Base-by-base conservation (phyloP, 352 stramenopile species). In the Blastocystis hominis region DNA sequence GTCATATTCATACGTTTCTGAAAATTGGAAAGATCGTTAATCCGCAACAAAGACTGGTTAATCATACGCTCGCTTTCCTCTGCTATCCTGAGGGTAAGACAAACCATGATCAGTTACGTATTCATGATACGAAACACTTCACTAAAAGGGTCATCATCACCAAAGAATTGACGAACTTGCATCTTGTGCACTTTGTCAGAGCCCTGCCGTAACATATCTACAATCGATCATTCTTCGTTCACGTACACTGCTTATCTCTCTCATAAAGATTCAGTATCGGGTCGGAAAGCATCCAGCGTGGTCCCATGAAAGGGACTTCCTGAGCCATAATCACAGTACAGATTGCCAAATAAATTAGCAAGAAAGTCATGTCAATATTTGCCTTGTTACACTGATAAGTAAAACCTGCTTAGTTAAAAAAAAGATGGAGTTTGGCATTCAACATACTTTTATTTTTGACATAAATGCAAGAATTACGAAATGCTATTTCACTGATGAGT, bases 91-190 rank as follows among this genome's bases (percentile, higher is more conserved):
- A 2, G 36, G 0, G 6, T 77, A 10, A 70, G 1, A 77, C 24
- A 40, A 30, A n/a, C 20, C 40, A 20, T 42, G 63, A 36, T 63
- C 55, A 36, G 30, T 17, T 30, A 80, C 70, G 70, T 64, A n/a
- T 66, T 30, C n/a, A 80, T 61, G 5, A 68, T 47, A 36, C 53
- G 72, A 46, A 84, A 84, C 7, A 84, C 24, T 47, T 84, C 72
- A 34, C 68, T 15, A n/a, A 64, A 84, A 3, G 72, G 72, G 62
- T 84, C 72, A 7, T 66, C 47, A 24, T 66, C 50, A 9, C 44
- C 20, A 69, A 50, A 84, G 47, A 66, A 84, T 34, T 40, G 34
- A 53, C 47, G n/a, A 13, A 84, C 50, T 5, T 44, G 17, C 50
- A 53, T 84, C 55, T 9, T 46, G 7, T 69, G 34, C 46, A 24